These are phyloP conservation scores for Phylloporus sp. DNA, from an alignment of 1,284 basidiomycete species.

Conservation along the genomic window DNA sequence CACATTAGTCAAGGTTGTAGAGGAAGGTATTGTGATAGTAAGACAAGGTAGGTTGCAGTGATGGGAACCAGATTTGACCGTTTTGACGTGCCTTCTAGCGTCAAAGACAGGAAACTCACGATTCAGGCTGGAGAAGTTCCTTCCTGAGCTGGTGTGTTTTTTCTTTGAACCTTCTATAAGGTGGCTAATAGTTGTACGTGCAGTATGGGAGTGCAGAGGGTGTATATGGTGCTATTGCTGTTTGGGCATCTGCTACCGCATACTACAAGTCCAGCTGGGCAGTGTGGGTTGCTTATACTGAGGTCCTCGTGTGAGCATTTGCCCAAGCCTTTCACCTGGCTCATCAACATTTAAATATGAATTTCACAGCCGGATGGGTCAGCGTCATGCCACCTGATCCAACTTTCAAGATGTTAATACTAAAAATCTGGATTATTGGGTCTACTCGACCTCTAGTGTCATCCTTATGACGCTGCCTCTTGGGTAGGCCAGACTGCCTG, in stretches of 20 bases:
- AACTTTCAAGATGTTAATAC: constrained; percentile 66
- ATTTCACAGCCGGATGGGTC: constrained; percentile 54
- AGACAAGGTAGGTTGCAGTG: constrained; percentile 50
- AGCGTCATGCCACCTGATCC: constrained; percentile 63
- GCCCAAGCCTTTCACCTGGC: background rate
- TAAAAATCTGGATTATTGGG: constrained; percentile 87
- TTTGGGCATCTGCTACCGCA: constrained; percentile 68
- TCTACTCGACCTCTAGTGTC: constrained; percentile 16
- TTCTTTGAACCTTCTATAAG: background rate
- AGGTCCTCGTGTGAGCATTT: constrained; percentile 62
- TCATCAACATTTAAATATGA: background rate
- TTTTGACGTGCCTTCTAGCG: constrained; percentile 35
- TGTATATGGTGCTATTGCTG: constrained; percentile 53
- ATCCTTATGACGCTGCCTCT: constrained; percentile 12
- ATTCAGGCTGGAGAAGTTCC: constrained; percentile 81
- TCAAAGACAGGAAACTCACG: constrained; percentile 55
- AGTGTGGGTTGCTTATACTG: constrained; percentile 71
- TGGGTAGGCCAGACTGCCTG: constrained; percentile 13
- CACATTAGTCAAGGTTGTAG: constrained; percentile 56
- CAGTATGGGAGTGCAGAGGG: constrained; percentile 54
- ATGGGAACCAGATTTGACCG: background rate
- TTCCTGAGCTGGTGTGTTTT: constrained; percentile 69
- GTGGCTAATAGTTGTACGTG: constrained; percentile 8
- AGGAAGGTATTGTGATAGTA: constrained; percentile 63
- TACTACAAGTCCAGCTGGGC: constrained; percentile 72